Conservation (phyloP, 2,329 filamentous ascomycete genomes). For the Exophiala spinifera region DNA sequence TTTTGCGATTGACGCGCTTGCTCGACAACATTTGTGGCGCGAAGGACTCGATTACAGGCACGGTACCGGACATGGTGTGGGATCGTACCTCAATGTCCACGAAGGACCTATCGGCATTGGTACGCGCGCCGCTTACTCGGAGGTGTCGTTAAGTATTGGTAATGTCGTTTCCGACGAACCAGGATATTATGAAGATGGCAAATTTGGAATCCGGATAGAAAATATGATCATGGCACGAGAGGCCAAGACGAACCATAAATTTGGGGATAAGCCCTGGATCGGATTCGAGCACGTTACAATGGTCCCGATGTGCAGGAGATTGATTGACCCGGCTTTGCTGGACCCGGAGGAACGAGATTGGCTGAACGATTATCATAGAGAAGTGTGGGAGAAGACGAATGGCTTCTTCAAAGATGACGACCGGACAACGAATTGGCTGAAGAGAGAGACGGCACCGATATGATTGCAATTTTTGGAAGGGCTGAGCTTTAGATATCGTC, state of each 20-base stretch:
- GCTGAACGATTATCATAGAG: constrained; percentile 80
- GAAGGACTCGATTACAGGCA: constrained; percentile 92
- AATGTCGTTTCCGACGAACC: constrained; percentile 97
- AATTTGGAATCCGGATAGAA: constrained; percentile 93
- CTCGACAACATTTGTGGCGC: constrained; percentile 89
- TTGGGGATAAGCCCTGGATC: constrained; percentile 90
- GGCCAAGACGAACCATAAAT: constrained; percentile 79
- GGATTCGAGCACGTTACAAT: constrained; percentile 97
- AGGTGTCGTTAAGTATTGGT: constrained; percentile 83
- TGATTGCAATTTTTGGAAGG: constrained; percentile 6
- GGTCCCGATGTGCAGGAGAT: constrained; percentile 87
- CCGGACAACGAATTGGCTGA: constrained; percentile 73
- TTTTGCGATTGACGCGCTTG: constrained; percentile 83
- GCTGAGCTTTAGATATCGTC: no score
- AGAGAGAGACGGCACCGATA: constrained; percentile 58
- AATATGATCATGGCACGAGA: constrained; percentile 91
- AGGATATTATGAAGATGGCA: constrained; percentile 93
- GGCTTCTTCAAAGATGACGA: constrained; percentile 70
- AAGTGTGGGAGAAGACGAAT: constrained; percentile 79
- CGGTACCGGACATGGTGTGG: constrained; percentile 92
- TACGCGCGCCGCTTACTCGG: constrained; percentile 83
- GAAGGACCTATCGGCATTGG: constrained; percentile 97
- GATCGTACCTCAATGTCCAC: constrained; percentile 93
- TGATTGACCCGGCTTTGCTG: constrained; percentile 74
- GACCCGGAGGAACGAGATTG: constrained; percentile 74